Conservation (phyloP, 2,329 filamentous ascomycete genomes). For the Chrysoporthe deuterocubensis region DNA sequence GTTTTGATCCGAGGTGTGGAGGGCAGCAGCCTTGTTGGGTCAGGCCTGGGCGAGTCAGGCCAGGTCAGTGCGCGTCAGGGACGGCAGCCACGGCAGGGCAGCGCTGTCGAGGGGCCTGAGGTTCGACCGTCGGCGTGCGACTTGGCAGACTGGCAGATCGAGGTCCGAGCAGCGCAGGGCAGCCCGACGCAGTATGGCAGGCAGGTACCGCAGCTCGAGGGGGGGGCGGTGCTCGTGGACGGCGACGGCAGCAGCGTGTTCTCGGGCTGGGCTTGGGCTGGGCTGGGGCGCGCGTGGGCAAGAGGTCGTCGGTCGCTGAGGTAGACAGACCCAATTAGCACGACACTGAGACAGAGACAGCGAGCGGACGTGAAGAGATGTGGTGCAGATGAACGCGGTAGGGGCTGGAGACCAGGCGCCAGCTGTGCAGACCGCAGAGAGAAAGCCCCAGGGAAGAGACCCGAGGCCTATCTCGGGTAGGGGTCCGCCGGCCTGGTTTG, state of each 20-base stretch:
- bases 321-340: too few species aligned
- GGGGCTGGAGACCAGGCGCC: background rate
- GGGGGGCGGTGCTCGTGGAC: background rate
- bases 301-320: too few species aligned
- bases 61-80: constrained; percentile 4
- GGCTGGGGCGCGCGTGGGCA: too few species aligned
- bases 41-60: background rate
- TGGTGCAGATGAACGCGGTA: background rate
- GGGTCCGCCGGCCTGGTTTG: background rate
- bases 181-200: background rate
- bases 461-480: background rate
- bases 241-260: background rate
- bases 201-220: background rate
- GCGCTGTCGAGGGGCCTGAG: background rate
- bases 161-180: background rate
- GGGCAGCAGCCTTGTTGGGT: background rate
- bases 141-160: background rate
- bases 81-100: background rate
- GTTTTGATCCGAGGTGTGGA: background rate
- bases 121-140: background rate
- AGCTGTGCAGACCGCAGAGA: background rate
- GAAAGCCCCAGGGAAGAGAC: background rate
- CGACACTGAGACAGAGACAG: background rate
- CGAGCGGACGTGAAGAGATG: background rate
- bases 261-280: too few species aligned